Base-by-base conservation (phyloP, 2,329 filamentous ascomycete species). In the Ramularia endophylla region DNA sequence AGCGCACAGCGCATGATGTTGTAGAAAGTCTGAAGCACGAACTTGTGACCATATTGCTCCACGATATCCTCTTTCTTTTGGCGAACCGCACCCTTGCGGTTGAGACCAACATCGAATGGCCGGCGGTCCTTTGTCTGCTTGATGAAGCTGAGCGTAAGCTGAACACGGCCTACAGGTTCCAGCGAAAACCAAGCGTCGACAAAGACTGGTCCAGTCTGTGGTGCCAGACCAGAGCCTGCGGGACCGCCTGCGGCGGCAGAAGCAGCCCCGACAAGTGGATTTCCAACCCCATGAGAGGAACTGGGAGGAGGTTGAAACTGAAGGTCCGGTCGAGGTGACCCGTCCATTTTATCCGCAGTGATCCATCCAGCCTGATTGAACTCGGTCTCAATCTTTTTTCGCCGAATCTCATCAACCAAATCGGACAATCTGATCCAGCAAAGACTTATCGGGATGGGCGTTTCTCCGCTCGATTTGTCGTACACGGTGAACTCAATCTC, bases 1-100 rank as follows among this genome's bases (percentile, higher is more conserved):
- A 97, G 80, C 11, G 92, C 92, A 67, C 92, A 98, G 48, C 92
- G 90, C 92, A 98, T 98, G 61, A 98, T 95, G 75, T 97, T 98
- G 81, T 97, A 98, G 67, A 98, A 98, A 65, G 95, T 92, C 64
- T 95, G 89, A 60, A 92, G 86, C 41, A 97, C 83, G 61, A 98
- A 98, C 69, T 97, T 98, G 81, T 98, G 92, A 36, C 92, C 92
- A 63, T 95, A 95, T 74, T 95, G 95, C 70, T 98, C 92, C 69
- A 95, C 87, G 4, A 98, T 83, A 59, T 97, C 89, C 66, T 98
- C 92, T 71, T 98, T 98, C 60, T 87, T 87, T 68, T 98, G 90
- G 53, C 92, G 87, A 54, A 98, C 88, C 50, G 92, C 92, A 59
- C 90, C 92, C 69, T 95, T 94, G 62, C 92, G 85, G 51, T 87